Evolutionary conservation across 2,329 filamentous ascomycete genomes (phyloP).

Genomic region (Ascochyta clinopodiicola): DNA sequence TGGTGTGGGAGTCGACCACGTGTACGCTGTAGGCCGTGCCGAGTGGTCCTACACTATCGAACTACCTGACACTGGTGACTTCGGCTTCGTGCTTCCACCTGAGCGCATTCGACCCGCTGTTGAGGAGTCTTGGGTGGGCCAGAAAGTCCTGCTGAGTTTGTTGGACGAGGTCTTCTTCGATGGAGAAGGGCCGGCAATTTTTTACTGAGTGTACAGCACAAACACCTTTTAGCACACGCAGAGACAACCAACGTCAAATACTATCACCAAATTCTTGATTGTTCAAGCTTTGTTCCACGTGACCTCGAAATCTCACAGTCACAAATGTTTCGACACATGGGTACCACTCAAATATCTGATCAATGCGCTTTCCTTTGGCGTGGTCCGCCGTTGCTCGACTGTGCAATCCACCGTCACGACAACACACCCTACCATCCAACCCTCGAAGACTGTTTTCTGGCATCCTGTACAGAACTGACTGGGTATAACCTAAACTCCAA

Average conservation of each 20-base stretch:
- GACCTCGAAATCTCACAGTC: too few species aligned
- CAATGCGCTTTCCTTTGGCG: too few species aligned
- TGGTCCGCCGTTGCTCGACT: too few species aligned
- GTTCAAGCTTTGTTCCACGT: not conserved
- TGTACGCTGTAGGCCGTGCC: slow-evolving; percentile 49
- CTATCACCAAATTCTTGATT: not conserved
- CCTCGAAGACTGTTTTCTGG: too few species aligned
- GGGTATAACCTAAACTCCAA: not conserved
- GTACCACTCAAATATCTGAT: too few species aligned
- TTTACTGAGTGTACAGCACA: slow-evolving; percentile 2
- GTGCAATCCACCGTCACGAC: too few species aligned
- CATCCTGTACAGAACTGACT: too few species aligned
- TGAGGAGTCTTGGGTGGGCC: slow-evolving; percentile 54
- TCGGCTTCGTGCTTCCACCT: slow-evolving; percentile 58
- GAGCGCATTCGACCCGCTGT: slow-evolving; percentile 55
- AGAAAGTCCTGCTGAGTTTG: slow-evolving; percentile 31
- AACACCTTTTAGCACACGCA: not conserved
- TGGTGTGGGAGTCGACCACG: slow-evolving; percentile 53
- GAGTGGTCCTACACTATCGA: slow-evolving; percentile 56
- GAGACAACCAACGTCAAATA: not conserved
- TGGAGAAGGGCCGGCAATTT: slow-evolving; percentile 29
- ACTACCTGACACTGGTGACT: slow-evolving; percentile 55
- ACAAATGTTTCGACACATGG: too few species aligned
- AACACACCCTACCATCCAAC: not conserved
- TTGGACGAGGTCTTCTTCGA: slow-evolving; percentile 41